phyloP scores from a whole-genome alignment of 441 rosid species.

The Euphorbia corollata region DNA sequence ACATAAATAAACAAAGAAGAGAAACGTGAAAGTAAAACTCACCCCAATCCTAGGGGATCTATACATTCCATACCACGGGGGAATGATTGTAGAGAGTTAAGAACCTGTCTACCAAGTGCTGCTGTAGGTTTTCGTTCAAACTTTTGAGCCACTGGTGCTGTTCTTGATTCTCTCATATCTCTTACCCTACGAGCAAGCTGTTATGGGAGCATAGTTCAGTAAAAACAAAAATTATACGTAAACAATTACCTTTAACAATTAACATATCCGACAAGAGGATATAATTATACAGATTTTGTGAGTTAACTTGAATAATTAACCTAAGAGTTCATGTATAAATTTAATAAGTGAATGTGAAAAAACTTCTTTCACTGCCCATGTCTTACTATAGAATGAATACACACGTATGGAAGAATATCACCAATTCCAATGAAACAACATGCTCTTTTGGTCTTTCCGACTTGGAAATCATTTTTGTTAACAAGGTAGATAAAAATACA shows the following conservation, averaged over 20 bases:
- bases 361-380: constrained; percentile 1
- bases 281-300: background rate
- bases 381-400: background rate
- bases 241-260: background rate
- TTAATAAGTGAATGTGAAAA: background rate
- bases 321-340: background rate
- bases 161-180: constrained; percentile 87
- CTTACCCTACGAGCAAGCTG: constrained; percentile 94
- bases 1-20: constrained; percentile 4
- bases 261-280: background rate
- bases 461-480: background rate
- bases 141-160: constrained; percentile 71
- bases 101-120: constrained; percentile 37
- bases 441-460: background rate
- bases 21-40: constrained; percentile 22
- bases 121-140: constrained; percentile 54
- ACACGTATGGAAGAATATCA: background rate
- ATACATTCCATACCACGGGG: constrained; percentile 96
- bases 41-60: constrained; percentile 96
- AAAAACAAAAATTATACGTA: background rate
- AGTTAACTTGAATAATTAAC: background rate
- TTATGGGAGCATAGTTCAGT: constrained; percentile 17
- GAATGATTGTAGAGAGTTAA: constrained; percentile 60
- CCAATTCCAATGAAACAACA: background rate
- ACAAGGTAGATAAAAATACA: background rate